phyloP scores from a whole-genome alignment of 192 early-diverging fungal species.

The Coemansia umbellata region DNA sequence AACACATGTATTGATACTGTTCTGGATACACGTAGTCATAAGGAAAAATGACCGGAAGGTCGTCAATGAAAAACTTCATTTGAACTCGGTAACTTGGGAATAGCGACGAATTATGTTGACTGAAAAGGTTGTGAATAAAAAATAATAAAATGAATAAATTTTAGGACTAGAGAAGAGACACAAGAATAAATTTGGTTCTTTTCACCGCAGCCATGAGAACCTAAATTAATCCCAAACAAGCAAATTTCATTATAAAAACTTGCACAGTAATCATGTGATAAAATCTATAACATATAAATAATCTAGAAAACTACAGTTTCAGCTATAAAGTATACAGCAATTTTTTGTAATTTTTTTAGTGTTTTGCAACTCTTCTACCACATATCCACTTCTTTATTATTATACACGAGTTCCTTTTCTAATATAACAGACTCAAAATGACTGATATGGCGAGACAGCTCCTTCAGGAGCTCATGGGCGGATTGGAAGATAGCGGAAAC shows the following conservation, averaged over 20 bases:
- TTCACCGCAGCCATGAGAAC: no score
- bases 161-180: no score
- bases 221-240: no score
- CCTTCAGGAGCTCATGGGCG: conserved; percentile 52
- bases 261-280: no score
- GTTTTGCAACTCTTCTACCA: background rate
- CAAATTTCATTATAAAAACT: no score
- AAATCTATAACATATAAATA: no score
- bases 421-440: conserved; percentile 10
- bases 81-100: background rate
- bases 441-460: conserved; percentile 49
- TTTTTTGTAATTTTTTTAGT: background rate
- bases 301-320: no score
- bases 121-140: no score
- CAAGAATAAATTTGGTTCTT: no score
- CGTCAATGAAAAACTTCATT: conserved; percentile 50
- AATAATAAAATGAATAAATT: no score
- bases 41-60: conserved; percentile 92
- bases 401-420: background rate
- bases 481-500: conserved; percentile 38
- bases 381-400: background rate
- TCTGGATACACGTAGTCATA: conserved; percentile 99
- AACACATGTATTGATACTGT: conserved; percentile 97
- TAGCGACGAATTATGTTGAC: no score
- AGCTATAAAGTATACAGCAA: no score